Conservation (phyloP, 176 grass and related monocot species). For the Oryza officinalis region DNA sequence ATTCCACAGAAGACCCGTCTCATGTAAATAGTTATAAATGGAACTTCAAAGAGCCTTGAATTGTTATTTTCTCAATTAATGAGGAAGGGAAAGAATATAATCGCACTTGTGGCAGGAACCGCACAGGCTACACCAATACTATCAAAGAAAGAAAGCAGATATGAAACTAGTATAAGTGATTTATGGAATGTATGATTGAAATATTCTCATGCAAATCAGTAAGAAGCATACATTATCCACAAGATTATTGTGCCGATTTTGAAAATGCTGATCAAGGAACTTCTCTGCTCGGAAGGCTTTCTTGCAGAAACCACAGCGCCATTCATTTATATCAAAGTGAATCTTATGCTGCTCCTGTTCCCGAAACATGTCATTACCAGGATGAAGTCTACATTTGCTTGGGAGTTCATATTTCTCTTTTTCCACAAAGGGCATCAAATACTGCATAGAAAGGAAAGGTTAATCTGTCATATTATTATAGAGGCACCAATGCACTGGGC, state of each 20-base stretch:
- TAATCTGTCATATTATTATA: constrained; percentile 13
- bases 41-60: no score
- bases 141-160: constrained; percentile 4
- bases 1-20: neutral
- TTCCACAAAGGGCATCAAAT: constrained; percentile 93
- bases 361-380: constrained; percentile 87
- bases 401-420: constrained; percentile 81
- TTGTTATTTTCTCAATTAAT: no score
- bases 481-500: constrained; percentile 16
- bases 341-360: constrained; percentile 94
- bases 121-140: neutral
- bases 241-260: constrained; percentile 82
- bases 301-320: constrained; percentile 94
- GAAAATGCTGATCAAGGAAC: constrained; percentile 96
- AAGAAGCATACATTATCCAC: constrained; percentile 65
- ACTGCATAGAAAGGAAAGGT: constrained; percentile 55
- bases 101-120: neutral
- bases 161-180: neutral
- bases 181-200: constrained; percentile 8
- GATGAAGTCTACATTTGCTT: constrained; percentile 76
- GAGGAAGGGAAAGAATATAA: neutral
- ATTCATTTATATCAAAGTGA: constrained; percentile 88
- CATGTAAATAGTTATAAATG: neutral
- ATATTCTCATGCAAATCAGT: neutral
- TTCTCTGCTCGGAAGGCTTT: constrained; percentile 94